phyloP scores from a whole-genome alignment of 208 protist genomes.

The Phytomonas sp. region DNA sequence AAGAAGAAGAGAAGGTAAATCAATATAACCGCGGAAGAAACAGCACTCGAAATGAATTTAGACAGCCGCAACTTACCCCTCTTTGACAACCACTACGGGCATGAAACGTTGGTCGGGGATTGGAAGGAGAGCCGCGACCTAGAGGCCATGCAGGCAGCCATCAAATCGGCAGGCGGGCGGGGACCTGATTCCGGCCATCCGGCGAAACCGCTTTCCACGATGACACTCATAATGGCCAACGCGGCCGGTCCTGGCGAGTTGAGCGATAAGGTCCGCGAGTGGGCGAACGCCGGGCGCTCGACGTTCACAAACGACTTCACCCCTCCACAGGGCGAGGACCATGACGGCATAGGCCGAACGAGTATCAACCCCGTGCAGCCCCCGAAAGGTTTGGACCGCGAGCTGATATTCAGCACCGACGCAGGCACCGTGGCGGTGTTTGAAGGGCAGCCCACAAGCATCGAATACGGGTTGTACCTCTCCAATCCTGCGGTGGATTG shows the following conservation, averaged over 20 bases:
- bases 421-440: neutral
- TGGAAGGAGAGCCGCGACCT: constrained; percentile 31
- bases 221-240: neutral
- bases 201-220: neutral
- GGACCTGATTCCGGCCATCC: neutral
- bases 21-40: neutral
- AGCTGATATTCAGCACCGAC: neutral
- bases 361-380: neutral
- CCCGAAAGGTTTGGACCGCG: neutral
- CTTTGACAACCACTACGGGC: constrained; percentile 60
- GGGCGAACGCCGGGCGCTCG: neutral
- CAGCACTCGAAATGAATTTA: neutral
- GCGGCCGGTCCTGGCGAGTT: neutral
- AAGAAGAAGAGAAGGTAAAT: neutral
- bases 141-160: neutral
- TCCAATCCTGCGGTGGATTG: neutral
- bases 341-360: neutral
- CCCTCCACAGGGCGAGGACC: neutral
- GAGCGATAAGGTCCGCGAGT: neutral
- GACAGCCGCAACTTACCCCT: constrained; percentile 4
- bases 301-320: neutral
- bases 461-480: neutral
- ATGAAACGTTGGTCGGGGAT: constrained; percentile 56
- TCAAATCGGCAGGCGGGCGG: neutral
- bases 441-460: neutral